Evolutionary conservation across 495 filamentous ascomycete genomes (phyloP).

Genomic region (Podospora conica): DNA sequence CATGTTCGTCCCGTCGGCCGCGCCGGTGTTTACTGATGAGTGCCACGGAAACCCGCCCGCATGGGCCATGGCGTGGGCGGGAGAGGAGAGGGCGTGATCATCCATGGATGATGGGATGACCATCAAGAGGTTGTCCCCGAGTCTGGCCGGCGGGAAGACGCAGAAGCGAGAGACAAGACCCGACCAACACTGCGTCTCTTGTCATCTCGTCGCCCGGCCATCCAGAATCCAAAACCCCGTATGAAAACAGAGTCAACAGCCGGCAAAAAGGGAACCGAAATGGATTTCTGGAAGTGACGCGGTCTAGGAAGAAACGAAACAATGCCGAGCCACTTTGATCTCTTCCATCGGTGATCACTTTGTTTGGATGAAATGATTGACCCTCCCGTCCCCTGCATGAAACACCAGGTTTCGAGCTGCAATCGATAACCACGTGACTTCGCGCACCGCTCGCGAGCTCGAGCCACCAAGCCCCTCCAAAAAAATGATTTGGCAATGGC

Average conservation of each 20-base stretch:
- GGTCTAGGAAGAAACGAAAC: neutral
- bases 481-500: neutral
- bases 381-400: neutral
- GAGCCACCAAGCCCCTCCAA: no score
- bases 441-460: no score
- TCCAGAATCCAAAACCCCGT: neutral
- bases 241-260: neutral
- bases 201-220: neutral
- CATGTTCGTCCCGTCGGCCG: conserved; percentile 1
- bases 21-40: neutral
- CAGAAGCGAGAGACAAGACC: neutral
- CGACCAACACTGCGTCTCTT: neutral
- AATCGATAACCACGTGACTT: no score
- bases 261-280: neutral
- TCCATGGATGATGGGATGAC: neutral
- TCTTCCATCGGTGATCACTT: no score
- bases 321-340: neutral
- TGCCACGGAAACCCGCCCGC: conserved; percentile 25
- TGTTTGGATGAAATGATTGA: neutral
- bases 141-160: neutral
- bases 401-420: no score
- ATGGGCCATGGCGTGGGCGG: conserved; percentile 16
- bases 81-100: neutral
- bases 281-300: neutral
- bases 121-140: neutral